Conservation (phyloP, 2,329 filamentous ascomycete species). For the Verticillium nonalfalfae region DNA sequence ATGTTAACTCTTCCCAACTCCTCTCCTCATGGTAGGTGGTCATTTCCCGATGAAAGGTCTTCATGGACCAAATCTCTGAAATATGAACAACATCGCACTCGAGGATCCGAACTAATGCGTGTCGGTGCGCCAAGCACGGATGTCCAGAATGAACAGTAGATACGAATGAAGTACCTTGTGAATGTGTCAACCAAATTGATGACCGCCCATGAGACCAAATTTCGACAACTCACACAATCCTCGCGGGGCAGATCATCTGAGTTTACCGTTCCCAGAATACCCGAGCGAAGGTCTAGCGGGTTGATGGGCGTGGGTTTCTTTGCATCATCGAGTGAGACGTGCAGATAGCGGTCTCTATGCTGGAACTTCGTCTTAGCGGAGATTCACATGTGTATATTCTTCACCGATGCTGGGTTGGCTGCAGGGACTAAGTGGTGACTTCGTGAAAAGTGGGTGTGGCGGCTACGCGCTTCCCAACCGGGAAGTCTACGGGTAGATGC, state of each 20-base stretch:
- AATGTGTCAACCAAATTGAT: no score
- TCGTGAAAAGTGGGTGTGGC: background rate
- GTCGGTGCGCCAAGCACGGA: no score
- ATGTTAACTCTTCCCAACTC: background rate
- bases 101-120: no score
- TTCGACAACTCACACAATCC: no score
- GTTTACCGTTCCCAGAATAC: background rate
- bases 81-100: no score
- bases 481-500: background rate
- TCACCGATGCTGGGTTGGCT: background rate
- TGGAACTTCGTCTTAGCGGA: background rate
- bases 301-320: background rate
- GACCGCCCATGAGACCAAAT: no score
- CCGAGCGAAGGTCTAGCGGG: background rate
- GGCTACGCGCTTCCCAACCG: background rate
- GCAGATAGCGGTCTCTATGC: background rate
- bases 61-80: no score
- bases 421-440: background rate
- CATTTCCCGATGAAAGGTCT: background rate
- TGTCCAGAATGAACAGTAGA: no score
- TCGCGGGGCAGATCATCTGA: background rate
- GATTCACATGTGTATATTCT: background rate
- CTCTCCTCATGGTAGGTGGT: background rate
- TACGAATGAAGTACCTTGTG: no score
- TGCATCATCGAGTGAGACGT: background rate